phyloP scores from a whole-genome alignment of 2,329 filamentous ascomycete species.

The Thelonectria blattea region DNA sequence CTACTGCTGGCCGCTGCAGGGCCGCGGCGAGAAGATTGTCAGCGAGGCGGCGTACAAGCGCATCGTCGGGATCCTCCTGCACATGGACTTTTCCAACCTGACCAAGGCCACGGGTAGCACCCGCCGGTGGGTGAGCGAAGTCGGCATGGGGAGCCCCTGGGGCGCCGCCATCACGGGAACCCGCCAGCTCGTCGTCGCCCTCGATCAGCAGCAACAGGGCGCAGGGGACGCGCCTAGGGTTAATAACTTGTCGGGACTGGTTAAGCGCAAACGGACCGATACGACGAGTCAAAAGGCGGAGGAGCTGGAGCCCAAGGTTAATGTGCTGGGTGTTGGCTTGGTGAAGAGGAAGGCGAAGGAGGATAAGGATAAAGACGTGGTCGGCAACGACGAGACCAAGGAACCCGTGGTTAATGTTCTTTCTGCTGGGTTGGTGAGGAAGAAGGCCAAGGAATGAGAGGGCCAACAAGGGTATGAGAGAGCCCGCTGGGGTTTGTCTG shows the following conservation, averaged over 20 bases:
- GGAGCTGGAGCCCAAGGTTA: slow-evolving; percentile 41
- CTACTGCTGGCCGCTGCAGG: slow-evolving; percentile 68
- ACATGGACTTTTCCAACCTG: slow-evolving; percentile 74
- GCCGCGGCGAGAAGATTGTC: slow-evolving; percentile 68
- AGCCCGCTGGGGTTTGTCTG: slow-evolving; percentile 2
- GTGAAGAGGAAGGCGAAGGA: slow-evolving; percentile 62
- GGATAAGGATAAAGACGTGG: slow-evolving; percentile 21
- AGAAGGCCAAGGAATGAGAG: slow-evolving; percentile 57
- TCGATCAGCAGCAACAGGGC: slow-evolving; percentile 15
- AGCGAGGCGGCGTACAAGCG: slow-evolving; percentile 70
- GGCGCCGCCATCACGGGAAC: slow-evolving; percentile 57
- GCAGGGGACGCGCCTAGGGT: slow-evolving; percentile 35
- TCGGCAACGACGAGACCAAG: slow-evolving; percentile 11
- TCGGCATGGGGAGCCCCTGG: slow-evolving; percentile 61
- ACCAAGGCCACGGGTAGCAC: slow-evolving; percentile 70
- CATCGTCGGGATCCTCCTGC: slow-evolving; percentile 71
- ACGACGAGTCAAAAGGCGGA: slow-evolving; percentile 28
- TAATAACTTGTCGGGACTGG: slow-evolving; percentile 56
- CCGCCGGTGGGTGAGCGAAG: slow-evolving; percentile 72
- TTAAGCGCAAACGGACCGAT: slow-evolving; percentile 54
- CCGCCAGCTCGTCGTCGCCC: no score
- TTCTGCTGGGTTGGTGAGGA: slow-evolving; percentile 56
- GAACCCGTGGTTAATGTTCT: slow-evolving; percentile 53
- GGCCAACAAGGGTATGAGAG: no score
- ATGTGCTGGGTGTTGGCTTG: slow-evolving; percentile 55